Percentiles rank a stretch among this genome's conserved stretches.
These are phyloP conservation scores for Tuber umbilicatum DNA, from an alignment of 495 filamentous ascomycete genomes.

Conservation along the genomic window DNA sequence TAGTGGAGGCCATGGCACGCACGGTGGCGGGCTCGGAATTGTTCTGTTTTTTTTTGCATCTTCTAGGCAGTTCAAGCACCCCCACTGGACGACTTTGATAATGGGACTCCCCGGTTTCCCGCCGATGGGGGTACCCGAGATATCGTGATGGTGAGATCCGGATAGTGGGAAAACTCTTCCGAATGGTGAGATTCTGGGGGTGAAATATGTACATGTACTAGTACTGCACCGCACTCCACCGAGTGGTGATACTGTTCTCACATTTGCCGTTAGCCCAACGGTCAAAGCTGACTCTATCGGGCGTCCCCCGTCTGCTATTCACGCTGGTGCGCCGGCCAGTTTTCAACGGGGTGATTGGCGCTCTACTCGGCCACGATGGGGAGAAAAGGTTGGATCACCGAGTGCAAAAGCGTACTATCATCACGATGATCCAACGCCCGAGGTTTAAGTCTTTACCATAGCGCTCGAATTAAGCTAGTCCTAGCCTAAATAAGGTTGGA, in stretches of 20 bases:
- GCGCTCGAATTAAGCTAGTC: neutral
- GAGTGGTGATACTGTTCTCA: neutral
- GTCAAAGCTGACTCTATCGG: neutral
- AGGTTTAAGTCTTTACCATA: neutral
- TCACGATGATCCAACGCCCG: neutral
- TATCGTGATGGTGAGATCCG: neutral
- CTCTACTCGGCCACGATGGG: neutral
- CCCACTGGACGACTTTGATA: neutral
- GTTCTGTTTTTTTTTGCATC: neutral
- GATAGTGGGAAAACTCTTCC: neutral
- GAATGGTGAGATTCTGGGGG: neutral
- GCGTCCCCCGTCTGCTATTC: neutral
- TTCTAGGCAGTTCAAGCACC: neutral
- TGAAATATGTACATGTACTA: too few relatives aligned
- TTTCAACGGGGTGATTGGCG: neutral
- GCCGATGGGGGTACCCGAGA: neutral
- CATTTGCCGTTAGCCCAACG: neutral
- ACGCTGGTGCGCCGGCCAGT: neutral
- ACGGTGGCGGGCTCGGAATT: neutral
- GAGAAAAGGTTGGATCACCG: neutral
- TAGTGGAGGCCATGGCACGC: neutral
- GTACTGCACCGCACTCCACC: neutral
- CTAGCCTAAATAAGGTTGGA: neutral
- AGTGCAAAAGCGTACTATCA: neutral
- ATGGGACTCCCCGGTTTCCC: neutral